Base-by-base conservation (phyloP, 257 asterid genomes). In the Voacanga thouarsii region DNA sequence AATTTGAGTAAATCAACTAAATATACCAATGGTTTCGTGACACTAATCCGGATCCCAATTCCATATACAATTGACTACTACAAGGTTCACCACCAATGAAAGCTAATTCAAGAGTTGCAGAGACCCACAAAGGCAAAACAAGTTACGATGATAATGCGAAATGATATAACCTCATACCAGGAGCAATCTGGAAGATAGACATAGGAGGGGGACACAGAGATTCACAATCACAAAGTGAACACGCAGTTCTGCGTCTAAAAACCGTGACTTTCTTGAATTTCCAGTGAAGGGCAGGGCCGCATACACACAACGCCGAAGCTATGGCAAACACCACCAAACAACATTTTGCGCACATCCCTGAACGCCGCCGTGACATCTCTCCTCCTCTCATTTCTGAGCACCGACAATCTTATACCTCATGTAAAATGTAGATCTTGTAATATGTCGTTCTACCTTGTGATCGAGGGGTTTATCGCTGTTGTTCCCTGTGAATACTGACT, bases 221-320 rank as follows among this genome's bases (percentile, higher is more conserved):
- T 50, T 80, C 83, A 80, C 97, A 92, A 59, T 76, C 43, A 83
- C 97, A 92, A 21, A 89, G 91, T 71, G 89, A 82, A 75, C 97
- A 93, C 41, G 45, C 53, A 68, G 33, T 44, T 68, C 12, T 23
- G 19, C 53, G 41, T 78, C 79, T 72, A 11, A 87, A 71, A 74
- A 65, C 75, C 71, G 91, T 72, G 3, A 85, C 87, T 66, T 91
- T 91, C 73, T 91, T 89, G 89, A 92, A 87, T 77, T 91, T 92
- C 76, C 92, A 92, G 75, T 91, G 91, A 65, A 92, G 71, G 77
- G 97, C 97, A 61, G 97, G 97, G 3, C 97, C 97, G 82, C 87
- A 91, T 47, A 89, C 94, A 76, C 93, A 93, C 41, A 91, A 90
- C 0, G 97, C 96, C 44, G 97, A 91, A 61, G 87, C 89, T 66